Conservation (phyloP, 164 flowering plant genomes). For the grape (Vitis vinifera) region DNA sequence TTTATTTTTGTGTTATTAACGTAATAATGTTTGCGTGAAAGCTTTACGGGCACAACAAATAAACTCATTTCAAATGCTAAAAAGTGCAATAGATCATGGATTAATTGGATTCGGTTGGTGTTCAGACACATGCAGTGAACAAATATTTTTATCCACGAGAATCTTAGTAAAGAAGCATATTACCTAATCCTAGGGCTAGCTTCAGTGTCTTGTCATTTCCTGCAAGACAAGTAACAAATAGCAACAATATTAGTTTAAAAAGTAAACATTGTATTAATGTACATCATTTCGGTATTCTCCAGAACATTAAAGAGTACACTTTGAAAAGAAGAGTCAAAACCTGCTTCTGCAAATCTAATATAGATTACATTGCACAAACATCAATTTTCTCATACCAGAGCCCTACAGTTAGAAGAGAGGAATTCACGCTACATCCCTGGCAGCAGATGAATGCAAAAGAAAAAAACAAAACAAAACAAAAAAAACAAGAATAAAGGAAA, state of each 20-base stretch:
- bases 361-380: not conserved
- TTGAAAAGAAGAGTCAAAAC: no score
- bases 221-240: not conserved
- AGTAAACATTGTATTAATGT: not conserved
- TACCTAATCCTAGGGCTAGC: constrained; percentile 7
- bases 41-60: not conserved
- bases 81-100: not conserved
- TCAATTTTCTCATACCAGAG: no score
- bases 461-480: no score
- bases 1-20: no score
- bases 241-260: not conserved
- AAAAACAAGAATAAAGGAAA: not conserved
- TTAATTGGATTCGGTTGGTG: no score
- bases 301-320: not conserved
- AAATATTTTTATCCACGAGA: not conserved
- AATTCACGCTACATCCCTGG: no score
- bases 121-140: no score
- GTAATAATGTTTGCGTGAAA: no score
- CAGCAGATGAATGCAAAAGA: no score
- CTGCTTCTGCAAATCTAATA: no score
- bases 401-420: no score
- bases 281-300: no score
- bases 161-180: not conserved
- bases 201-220: not conserved
- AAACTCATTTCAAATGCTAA: not conserved